Percentiles rank a stretch among this genome's conserved stretches.
Conservation (phyloP, 768 basidiomycete species). For the Mycena vulgaris region DNA sequence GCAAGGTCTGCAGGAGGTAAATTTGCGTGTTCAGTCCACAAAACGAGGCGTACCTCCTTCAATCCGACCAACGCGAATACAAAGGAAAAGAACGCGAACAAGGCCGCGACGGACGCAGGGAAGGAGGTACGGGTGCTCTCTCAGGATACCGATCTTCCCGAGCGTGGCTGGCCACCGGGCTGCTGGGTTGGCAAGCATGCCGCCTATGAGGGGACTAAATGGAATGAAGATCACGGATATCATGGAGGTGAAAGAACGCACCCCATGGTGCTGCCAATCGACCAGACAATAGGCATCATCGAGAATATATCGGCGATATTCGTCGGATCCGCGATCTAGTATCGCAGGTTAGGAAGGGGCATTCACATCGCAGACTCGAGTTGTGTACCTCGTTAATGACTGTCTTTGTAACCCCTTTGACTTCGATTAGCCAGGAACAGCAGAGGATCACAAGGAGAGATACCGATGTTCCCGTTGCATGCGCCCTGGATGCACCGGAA, state of each 20-base stretch:
- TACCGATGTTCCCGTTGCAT: slow-evolving; percentile 59
- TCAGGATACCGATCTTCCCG: slow-evolving; percentile 57
- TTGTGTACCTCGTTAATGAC: slow-evolving; percentile 61
- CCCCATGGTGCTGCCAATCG: slow-evolving; percentile 44
- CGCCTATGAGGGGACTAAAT: slow-evolving; percentile 45
- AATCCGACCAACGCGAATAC: slow-evolving; percentile 53
- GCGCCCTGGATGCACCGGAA: slow-evolving; percentile 54
- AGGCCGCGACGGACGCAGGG: slow-evolving; percentile 60
- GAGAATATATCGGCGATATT: slow-evolving; percentile 52
- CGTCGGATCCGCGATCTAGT: slow-evolving; percentile 51
- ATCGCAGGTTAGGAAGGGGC: neutral
- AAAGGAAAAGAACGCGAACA: slow-evolving; percentile 54
- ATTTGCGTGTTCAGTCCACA: neutral
- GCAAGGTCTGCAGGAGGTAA: slow-evolving; percentile 19
- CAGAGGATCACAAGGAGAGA: neutral
- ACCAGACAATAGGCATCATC: slow-evolving; percentile 49
- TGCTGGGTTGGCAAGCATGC: slow-evolving; percentile 72
- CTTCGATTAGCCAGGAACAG: neutral
- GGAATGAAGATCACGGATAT: neutral
- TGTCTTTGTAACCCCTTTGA: slow-evolving; percentile 59
- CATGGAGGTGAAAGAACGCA: neutral
- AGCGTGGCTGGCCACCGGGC: slow-evolving; percentile 73
- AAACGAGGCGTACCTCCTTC: slow-evolving; percentile 56
- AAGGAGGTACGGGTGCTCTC: slow-evolving; percentile 62
- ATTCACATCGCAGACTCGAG: too few relatives aligned